These are phyloP conservation scores for Rhododendron griersonianum DNA, from an alignment of 148 eudicot species.

Conservation along the genomic window DNA sequence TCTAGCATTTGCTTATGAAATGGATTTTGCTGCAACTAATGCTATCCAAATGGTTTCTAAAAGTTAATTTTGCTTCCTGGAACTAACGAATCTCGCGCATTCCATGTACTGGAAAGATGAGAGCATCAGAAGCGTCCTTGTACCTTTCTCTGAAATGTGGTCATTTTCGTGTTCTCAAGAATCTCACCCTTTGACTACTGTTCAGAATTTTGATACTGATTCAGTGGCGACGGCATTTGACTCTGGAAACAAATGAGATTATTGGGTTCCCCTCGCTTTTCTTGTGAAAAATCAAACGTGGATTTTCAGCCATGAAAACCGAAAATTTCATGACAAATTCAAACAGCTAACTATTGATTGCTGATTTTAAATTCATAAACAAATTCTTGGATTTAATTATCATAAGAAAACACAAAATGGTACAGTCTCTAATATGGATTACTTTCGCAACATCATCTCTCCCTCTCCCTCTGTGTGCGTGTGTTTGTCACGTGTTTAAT, in stretches of 20 bases:
- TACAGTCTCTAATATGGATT: neutral
- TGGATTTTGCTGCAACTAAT: neutral
- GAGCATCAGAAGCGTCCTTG: neutral
- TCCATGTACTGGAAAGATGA: too few relatives aligned
- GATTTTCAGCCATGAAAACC: neutral
- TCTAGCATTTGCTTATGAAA: neutral
- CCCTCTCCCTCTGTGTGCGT: neutral
- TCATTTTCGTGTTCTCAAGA: constrained; percentile 1
- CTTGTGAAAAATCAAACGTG: neutral
- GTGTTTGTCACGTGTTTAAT: neutral
- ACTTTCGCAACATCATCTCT: neutral
- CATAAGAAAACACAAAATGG: neutral
- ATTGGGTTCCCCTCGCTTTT: neutral
- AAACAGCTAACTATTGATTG: neutral
- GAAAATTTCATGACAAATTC: neutral
- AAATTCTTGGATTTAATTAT: neutral
- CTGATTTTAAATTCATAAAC: neutral
- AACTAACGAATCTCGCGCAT: neutral
- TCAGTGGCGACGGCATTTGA: neutral
- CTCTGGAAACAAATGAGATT: neutral
- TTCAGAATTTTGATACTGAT: neutral
- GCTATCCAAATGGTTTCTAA: neutral
- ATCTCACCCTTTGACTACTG: neutral
- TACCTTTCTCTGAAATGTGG: neutral
- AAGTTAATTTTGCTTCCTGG: neutral